Base-by-base conservation (phyloP, 2,329 filamentous ascomycete genomes). In the Cryphonectria parasitica region DNA sequence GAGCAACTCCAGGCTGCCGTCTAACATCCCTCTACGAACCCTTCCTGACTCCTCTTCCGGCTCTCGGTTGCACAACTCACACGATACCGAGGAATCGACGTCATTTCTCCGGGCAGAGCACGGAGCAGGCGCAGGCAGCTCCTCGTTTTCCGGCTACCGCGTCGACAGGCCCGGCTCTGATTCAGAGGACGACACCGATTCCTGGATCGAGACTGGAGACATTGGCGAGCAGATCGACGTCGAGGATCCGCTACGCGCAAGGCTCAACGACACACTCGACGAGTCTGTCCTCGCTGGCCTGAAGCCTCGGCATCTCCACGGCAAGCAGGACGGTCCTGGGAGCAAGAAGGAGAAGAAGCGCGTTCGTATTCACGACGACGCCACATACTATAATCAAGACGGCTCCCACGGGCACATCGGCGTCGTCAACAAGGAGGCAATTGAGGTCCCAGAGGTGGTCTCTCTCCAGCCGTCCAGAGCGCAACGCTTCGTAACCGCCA, bases 181-280 rank as follows among this genome's bases (percentile, higher is more conserved):
- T 77, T 92, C 93, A 81, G 66, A 54, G 31, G 83, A 84, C 73
- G 93, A 91, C 43, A 68, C 69, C 45, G 71, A 73, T 71, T 89
- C 92, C 76, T 98, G 94, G 94, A 95, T 93, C 79, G 94, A 98
- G 81, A 97, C 95, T 61, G 95, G 94, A 78, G 96, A 98, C 82
- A 89, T 98, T 77, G 94, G 93, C 78, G 95, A 98, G 84, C 95
- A 97, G 86, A 87, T 95, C 76, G 91, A 92, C 84, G 90, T 90
- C 78, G 90, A 95, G 82, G 93, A 97, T 80, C 93, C 94, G 71
- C 86, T 97, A 75, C 90, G 89, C 76, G 88, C 90, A 76, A 90
- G 89, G 77, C 85, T 95, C 72, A 86, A 86, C 77, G 85, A 89
- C 76, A 90, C 90, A 75, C 82, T 91, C 71, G 89, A 93, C 80